Evolutionary conservation across 2,329 filamentous ascomycete genomes (phyloP).

Genomic region (Aspergillus hortae): DNA sequence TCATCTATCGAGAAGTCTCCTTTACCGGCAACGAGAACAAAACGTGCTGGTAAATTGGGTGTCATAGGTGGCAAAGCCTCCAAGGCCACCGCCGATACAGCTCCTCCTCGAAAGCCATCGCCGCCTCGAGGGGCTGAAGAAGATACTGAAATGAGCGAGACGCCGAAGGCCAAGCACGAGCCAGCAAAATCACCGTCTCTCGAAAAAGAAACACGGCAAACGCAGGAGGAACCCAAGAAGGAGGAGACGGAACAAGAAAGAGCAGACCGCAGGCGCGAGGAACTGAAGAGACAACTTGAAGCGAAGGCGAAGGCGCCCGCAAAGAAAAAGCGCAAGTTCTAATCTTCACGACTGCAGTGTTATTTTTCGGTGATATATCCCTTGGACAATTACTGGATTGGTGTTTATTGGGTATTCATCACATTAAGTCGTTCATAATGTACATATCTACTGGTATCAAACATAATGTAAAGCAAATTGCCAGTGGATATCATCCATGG

Average conservation of each 20-base stretch:
- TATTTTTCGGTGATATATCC: background rate
- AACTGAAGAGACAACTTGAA: slow-evolving; percentile 53
- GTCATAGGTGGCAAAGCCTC: slow-evolving; percentile 30
- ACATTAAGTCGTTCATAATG: too few species aligned
- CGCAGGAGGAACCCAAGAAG: slow-evolving; percentile 11
- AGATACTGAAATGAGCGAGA: background rate
- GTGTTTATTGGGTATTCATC: background rate
- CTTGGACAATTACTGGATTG: background rate
- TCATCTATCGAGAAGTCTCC: background rate
- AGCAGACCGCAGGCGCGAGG: slow-evolving; percentile 53
- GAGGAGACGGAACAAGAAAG: slow-evolving; percentile 48
- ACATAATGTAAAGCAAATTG: too few species aligned
- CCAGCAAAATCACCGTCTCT: background rate
- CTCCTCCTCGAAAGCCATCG: background rate
- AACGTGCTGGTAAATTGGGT: slow-evolving; percentile 26
- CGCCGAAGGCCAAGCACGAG: background rate
- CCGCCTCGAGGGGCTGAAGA: background rate
- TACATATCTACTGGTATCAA: too few species aligned
- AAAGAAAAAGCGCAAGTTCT: slow-evolving; percentile 59
- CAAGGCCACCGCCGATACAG: slow-evolving; percentile 8
- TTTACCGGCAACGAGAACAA: background rate
- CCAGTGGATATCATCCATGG: background rate
- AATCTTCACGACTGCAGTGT: slow-evolving; percentile 10
- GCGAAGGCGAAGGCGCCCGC: slow-evolving; percentile 49
- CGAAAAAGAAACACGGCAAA: slow-evolving; percentile 4